Evolutionary conservation across 164 flowering plant species (phyloP), one percentile per base, ranked within the genome.

Genomic region (Stephania cephalantha): DNA sequence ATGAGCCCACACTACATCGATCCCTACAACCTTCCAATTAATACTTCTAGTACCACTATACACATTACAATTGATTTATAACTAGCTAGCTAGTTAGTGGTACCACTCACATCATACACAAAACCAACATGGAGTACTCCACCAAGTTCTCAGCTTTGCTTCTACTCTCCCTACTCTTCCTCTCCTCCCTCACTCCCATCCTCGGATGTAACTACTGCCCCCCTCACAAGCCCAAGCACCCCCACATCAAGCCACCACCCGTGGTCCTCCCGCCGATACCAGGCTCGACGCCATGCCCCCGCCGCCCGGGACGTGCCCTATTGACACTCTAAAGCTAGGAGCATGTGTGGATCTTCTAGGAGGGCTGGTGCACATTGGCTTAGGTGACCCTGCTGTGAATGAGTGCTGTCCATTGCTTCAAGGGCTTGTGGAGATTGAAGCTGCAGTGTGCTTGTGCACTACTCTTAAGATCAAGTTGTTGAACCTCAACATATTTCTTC

Each of bases 301-400:
- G 15, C 83, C 90, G 3, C 31, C 20, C 71, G 79, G 46, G 5
- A 86, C 87, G 0, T 92, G 97, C 85, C 95, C 93, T 5, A 85
- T 89, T 50, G 88, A 90, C 78, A 81, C 90, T 0, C 68, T 92
- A 55, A 92, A 90, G 72, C 84, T 92, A 5, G 94, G 92, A 0
- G 90, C 89, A 1, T 92, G 95, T 73, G 90, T 92, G 71, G 92
- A 92, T 75, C 85, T 92, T 22, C 85, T 92, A 0, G 94, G 97
- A 2, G 97, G 97, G 73, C 55, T 92, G 70, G 90, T 88, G 46
- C 93, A 91, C 78, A 80, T 90, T 48, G 94, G 90, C 20, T 75
- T 87, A 0, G 95, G 95, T 0, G 90, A 92, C 77, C 92, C 91
- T 0, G 90, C 76, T n/a, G 90, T 71, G 48, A 90, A 88, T 69